Base-by-base conservation (phyloP, 2,329 filamentous ascomycete species). In the Aureobasidium sp. region DNA sequence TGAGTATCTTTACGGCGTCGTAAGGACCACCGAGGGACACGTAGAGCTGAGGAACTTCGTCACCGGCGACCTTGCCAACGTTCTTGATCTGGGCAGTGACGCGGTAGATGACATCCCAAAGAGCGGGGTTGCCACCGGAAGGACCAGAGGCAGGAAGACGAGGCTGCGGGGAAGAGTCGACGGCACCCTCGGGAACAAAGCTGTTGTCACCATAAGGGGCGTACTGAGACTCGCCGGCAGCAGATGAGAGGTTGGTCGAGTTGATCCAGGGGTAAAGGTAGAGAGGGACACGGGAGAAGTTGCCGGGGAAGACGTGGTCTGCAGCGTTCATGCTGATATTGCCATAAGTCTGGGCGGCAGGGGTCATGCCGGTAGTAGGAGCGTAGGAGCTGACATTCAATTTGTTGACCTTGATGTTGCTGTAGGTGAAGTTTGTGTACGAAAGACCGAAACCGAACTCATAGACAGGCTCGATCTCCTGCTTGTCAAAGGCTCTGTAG, bases 381-480 rank as follows among this genome's bases (percentile, higher is more conserved):
- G 60, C 67, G 71, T 86, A 86, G 0, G 71, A 62, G n/a, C 66
- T 67, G 4, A 73, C 73, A 25, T 72, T 63, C 30, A 68, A 65
- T 51, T 61, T 56, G 4, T 69, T 75, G 52, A 87, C 69, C 25
- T 72, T 65, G 35, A 90, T 70, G 63, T 85, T 72, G 14, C 82
- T 79, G 71, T 88, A 88, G 48, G 78, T 67, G 62, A 91, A 89
- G 2, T 78, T 86, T 1, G 86, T 87, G 74, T 90, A 91, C 3
- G 81, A 85, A 14, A 91, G 72, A 52, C 88, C 88, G 61, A 79
- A 85, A 6, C 87, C 88, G 60, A 91, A 91, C 64, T 88, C 85
- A 67, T 83, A 90, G 56, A 85, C 79, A 1, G 86, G 85, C 2
- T 79, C 77, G 52, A 79, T 75, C 58, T 79, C 72, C 44, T 75